Evolutionary conservation across 1,139 yeast genomes (phyloP).

Genomic region (Diutina ranongensis): DNA sequence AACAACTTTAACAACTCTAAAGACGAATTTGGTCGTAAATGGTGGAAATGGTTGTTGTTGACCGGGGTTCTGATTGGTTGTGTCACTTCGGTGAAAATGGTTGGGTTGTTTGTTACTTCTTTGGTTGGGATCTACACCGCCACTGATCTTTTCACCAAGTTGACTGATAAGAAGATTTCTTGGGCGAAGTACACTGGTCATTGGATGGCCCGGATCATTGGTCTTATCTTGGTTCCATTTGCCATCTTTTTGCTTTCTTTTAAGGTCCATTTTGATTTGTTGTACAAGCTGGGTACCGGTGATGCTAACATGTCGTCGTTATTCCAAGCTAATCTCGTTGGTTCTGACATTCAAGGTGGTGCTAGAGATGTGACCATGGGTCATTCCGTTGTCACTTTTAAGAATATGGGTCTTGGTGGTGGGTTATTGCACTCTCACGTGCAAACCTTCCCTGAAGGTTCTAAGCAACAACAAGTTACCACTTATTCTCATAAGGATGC

Average conservation of each 20-base stretch:
- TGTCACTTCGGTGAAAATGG: constrained; percentile 93
- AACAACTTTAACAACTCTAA: constrained; percentile 55
- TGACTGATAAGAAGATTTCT: constrained; percentile 45
- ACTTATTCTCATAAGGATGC: constrained; percentile 87
- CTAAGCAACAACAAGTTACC: constrained; percentile 92
- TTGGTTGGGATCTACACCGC: constrained; percentile 80
- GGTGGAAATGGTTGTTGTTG: constrained; percentile 87
- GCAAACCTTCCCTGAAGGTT: constrained; percentile 90
- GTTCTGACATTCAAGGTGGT: constrained; percentile 72
- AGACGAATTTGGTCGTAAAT: constrained; percentile 55
- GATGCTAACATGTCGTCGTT: constrained; percentile 95
- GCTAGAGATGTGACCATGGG: constrained; percentile 82
- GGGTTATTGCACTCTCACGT: constrained; percentile 91
- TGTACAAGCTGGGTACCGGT: constrained; percentile 78
- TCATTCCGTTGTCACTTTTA: constrained; percentile 66
- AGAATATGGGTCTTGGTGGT: constrained; percentile 87
- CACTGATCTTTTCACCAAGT: constrained; percentile 61
- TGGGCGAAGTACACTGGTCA: constrained; percentile 42
- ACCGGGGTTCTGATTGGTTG: constrained; percentile 85
- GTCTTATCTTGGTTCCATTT: constrained; percentile 52
- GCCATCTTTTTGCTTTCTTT: constrained; percentile 51
- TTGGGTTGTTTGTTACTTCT: constrained; percentile 77
- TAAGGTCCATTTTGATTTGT: constrained; percentile 63
- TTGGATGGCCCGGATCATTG: constrained; percentile 54
- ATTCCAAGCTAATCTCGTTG: constrained; percentile 86